Conservation (phyloP, 2,329 filamentous ascomycete genomes). For the Ophiocordyceps camponoti-leonardi region DNA sequence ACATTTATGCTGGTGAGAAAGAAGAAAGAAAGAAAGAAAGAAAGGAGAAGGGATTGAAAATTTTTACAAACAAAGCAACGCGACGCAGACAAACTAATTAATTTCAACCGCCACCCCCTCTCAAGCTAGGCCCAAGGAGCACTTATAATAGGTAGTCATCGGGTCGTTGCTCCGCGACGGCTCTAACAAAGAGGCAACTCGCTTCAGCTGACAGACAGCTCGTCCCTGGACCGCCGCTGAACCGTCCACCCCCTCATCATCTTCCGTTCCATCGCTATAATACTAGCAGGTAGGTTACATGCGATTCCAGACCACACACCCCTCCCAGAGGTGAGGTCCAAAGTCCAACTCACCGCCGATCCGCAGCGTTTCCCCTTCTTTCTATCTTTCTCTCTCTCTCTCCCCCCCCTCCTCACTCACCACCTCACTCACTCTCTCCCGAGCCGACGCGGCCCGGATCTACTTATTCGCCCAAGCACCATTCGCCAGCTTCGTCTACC, state of each 20-base stretch:
- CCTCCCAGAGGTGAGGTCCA: background rate
- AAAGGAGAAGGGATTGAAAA: background rate
- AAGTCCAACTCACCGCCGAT: slow-evolving; percentile 1
- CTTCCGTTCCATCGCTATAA: background rate
- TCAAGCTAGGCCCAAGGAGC: background rate
- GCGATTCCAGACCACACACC: background rate
- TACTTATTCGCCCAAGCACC: background rate
- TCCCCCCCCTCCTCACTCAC: background rate
- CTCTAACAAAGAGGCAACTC: background rate
- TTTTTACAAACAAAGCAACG: background rate
- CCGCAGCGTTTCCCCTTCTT: background rate
- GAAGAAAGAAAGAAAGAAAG: background rate
- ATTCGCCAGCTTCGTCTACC: background rate
- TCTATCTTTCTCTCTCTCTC: background rate
- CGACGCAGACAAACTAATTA: background rate
- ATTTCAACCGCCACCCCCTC: background rate
- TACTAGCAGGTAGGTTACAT: background rate
- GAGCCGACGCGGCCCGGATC: background rate
- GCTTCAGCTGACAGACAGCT: background rate
- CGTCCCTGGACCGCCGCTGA: background rate
- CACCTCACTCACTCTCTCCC: background rate
- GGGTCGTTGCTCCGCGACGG: background rate
- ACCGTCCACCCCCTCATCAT: background rate
- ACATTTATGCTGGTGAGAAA: background rate
- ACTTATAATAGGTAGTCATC: background rate